phyloP scores from a whole-genome alignment of 139 green algal genomes.

The Microglena sp. region DNA sequence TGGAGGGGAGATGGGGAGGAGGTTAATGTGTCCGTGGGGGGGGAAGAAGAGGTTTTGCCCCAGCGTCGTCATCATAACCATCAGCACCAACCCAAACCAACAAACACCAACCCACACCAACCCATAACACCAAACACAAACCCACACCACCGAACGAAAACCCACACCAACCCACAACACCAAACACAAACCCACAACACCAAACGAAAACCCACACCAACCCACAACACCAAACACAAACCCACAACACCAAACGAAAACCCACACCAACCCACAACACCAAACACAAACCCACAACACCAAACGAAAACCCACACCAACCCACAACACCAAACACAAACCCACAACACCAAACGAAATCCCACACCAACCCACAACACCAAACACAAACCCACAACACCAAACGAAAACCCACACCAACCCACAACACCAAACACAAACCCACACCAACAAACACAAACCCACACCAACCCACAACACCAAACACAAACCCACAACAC shows the following conservation, averaged over 20 bases:
- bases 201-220: background rate
- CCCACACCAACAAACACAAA: background rate
- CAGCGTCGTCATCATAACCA: background rate
- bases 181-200: background rate
- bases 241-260: background rate
- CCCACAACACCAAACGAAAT: background rate
- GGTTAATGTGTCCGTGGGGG: too few species aligned
- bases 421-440: background rate
- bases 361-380: too few species aligned
- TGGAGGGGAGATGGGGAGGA: too few species aligned
- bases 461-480: background rate
- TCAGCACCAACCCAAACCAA: background rate
- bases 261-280: background rate
- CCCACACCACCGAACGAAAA: background rate
- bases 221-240: background rate
- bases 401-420: background rate
- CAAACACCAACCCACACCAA: background rate
- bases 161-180: too few species aligned
- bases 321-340: background rate
- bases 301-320: background rate
- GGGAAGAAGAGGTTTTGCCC: too few species aligned
- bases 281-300: background rate
- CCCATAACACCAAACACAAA: background rate
- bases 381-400: background rate
- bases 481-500: background rate